Evolutionary conservation across 345 rosid species (phyloP).

Genomic region (Populus davidiana): DNA sequence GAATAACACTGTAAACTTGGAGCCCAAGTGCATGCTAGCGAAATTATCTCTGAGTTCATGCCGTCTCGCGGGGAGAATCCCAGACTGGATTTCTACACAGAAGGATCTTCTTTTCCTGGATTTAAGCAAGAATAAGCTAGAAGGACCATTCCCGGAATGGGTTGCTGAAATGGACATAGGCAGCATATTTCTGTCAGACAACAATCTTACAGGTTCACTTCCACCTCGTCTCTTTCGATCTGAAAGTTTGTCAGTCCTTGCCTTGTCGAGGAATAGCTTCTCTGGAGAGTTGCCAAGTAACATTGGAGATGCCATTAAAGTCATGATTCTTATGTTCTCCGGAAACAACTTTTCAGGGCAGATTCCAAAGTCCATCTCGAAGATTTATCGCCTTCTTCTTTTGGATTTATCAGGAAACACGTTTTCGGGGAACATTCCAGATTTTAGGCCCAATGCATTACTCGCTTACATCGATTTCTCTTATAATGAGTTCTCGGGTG

Average conservation of each 20-base stretch:
- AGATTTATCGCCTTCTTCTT: slow-evolving; percentile 28
- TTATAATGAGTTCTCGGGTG: slow-evolving; percentile 34
- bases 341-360: slow-evolving; percentile 31
- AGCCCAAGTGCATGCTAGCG: slow-evolving; percentile 24
- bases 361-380: slow-evolving; percentile 27
- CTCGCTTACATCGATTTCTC: slow-evolving; percentile 33
- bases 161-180: slow-evolving; percentile 30
- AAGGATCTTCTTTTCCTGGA: slow-evolving; percentile 31
- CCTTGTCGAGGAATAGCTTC: slow-evolving; percentile 40
- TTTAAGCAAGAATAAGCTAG: slow-evolving; percentile 39
- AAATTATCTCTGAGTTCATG: slow-evolving; percentile 40
- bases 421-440: slow-evolving; percentile 29
- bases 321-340: slow-evolving; percentile 31
- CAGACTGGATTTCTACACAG: slow-evolving; percentile 40
- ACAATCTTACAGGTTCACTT: slow-evolving; percentile 41
- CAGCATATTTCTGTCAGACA: slow-evolving; percentile 35
- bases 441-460: slow-evolving; percentile 13
- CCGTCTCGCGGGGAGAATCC: slow-evolving; percentile 37
- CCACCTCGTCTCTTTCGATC: slow-evolving; percentile 38
- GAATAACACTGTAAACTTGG: slow-evolving; percentile 26
- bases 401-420: slow-evolving; percentile 34
- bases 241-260: slow-evolving; percentile 17
- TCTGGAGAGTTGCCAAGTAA: slow-evolving; percentile 41
- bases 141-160: slow-evolving; percentile 41
- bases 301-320: slow-evolving; percentile 21